Percentiles rank a stretch among this genome's conserved stretches.
phyloP scores from a whole-genome alignment of 176 grass and related monocot genomes.

The Alopecurus myosuroides region DNA sequence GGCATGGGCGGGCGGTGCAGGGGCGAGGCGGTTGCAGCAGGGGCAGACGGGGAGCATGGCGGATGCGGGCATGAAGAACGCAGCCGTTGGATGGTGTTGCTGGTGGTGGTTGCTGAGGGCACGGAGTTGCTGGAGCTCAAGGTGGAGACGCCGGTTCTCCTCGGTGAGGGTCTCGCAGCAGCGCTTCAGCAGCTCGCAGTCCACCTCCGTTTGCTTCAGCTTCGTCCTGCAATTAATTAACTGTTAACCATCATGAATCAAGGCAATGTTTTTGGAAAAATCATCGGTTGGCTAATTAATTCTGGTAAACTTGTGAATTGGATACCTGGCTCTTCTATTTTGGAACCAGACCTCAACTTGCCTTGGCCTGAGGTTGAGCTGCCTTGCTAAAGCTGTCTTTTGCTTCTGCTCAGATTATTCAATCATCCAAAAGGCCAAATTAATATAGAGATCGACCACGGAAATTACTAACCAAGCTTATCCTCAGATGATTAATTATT shows the following conservation, averaged over 20 bases:
- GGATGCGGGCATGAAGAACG: slow-evolving; percentile 39
- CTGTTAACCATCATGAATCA: not conserved
- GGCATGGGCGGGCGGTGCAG: not conserved
- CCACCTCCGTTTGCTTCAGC: slow-evolving; percentile 79
- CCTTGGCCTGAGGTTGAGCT: slow-evolving; percentile 74
- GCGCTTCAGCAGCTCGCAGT: slow-evolving; percentile 64
- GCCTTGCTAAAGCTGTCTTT: slow-evolving; percentile 63
- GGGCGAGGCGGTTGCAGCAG: slow-evolving; percentile 41
- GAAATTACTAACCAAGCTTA: not conserved
- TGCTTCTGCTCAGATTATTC: slow-evolving; percentile 56
- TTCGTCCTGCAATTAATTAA: slow-evolving; percentile 51
- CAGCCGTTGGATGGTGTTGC: not conserved
- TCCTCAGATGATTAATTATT: not conserved
- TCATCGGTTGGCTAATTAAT: not conserved
- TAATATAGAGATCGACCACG: not conserved
- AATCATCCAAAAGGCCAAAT: not conserved
- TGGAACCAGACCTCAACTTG: slow-evolving; percentile 99
- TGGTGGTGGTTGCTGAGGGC: slow-evolving; percentile 18
- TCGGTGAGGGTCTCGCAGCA: slow-evolving; percentile 66
- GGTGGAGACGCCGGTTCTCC: slow-evolving; percentile 76
- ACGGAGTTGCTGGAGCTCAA: slow-evolving; percentile 67
- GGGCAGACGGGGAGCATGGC: slow-evolving; percentile 57
- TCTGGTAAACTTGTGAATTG: not conserved
- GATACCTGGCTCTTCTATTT: slow-evolving; percentile 89
- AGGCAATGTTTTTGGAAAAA: not conserved